A percentile compares a stretch with the other conserved stretches of the same genome.
phyloP scores from a whole-genome alignment of 73 alveolate species.

The Tetrahymena elliotti region DNA sequence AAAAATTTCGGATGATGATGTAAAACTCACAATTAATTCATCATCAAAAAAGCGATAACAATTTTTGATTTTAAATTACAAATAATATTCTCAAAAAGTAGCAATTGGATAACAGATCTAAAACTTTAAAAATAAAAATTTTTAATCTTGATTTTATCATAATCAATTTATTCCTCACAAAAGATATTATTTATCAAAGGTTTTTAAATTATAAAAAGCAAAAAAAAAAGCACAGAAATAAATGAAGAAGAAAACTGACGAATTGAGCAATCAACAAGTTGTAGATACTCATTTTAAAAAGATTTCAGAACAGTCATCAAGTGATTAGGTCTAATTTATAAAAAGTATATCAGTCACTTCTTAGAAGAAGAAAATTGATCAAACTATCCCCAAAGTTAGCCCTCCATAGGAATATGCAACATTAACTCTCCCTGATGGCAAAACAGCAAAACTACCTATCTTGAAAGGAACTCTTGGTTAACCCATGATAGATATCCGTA shows the following conservation, averaged over 20 bases:
- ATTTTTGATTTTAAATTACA: background rate
- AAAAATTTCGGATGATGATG: background rate
- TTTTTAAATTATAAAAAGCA: background rate
- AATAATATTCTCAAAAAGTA: background rate
- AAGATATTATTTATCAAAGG: background rate
- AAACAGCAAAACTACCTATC: slow-evolving; percentile 52
- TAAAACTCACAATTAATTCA: background rate
- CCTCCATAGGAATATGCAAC: slow-evolving; percentile 27
- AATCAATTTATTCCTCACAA: background rate
- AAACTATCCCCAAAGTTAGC: slow-evolving; percentile 11
- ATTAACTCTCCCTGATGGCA: slow-evolving; percentile 67
- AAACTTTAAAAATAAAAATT: background rate
- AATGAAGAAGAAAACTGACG: background rate
- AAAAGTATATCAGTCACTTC: slow-evolving; percentile 2
- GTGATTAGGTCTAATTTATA: background rate
- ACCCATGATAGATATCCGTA: slow-evolving; percentile 66
- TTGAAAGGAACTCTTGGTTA: slow-evolving; percentile 70
- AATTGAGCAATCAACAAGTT: background rate
- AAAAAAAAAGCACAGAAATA: background rate
- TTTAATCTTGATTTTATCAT: background rate
- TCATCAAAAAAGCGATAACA: background rate
- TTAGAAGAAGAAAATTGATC: slow-evolving; percentile 12
- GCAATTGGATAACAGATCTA: background rate
- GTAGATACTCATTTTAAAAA: background rate
- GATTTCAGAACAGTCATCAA: background rate